These are phyloP conservation scores for Talaromyces stipitatus DNA, from an alignment of 495 filamentous ascomycete genomes.

Conservation along the genomic window DNA sequence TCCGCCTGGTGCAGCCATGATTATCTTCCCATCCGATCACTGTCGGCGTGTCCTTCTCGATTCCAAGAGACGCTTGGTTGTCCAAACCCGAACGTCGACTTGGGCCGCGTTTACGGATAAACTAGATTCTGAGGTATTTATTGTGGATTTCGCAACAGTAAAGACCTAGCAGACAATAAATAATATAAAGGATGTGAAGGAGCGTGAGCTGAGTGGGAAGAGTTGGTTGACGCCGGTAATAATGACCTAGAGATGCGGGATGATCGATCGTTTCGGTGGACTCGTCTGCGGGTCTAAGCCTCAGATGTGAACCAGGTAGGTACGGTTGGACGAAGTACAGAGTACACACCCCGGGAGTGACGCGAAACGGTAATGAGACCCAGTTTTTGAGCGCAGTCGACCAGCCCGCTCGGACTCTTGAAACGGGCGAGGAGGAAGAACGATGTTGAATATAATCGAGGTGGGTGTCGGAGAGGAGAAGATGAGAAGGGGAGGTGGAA, in stretches of 20 bases:
- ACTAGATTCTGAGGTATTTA: neutral
- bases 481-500: slow-evolving; percentile 6
- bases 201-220: slow-evolving; percentile 1
- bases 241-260: slow-evolving; percentile 8
- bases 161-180: slow-evolving; percentile 1
- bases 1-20: slow-evolving; percentile 41
- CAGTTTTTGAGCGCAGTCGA: neutral
- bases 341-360: slow-evolving; percentile 2
- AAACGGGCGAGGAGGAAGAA: neutral
- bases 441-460: neutral
- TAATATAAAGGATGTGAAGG: slow-evolving; percentile 5
- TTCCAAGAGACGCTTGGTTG: neutral
- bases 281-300: slow-evolving; percentile 1
- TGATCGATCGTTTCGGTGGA: slow-evolving; percentile 3
- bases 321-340: neutral
- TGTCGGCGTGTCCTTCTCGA: neutral
- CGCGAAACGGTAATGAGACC: neutral
- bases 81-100: neutral
- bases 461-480: slow-evolving; percentile 6
- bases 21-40: slow-evolving; percentile 35
- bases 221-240: slow-evolving; percentile 1
- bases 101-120: slow-evolving; percentile 1
- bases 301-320: neutral
- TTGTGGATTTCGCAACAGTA: neutral
- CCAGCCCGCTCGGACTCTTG: neutral